Evolutionary conservation across 2,329 filamentous ascomycete genomes (phyloP).

Genomic region (Ilyonectria sp.): DNA sequence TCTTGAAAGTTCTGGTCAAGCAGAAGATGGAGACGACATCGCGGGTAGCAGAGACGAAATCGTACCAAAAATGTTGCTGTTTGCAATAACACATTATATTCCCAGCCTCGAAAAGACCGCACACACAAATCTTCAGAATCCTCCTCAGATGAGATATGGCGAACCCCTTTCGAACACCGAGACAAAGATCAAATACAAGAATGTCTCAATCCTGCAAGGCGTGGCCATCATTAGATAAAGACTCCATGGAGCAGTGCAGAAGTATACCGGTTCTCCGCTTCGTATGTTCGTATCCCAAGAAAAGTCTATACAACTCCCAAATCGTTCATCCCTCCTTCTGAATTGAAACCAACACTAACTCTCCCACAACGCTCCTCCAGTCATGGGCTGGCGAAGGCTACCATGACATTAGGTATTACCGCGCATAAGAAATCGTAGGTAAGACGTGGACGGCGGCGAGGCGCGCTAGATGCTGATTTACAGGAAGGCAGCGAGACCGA

Average conservation of each 20-base stretch:
- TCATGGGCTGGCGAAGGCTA: constrained; percentile 56
- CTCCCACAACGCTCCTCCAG: constrained; percentile 54
- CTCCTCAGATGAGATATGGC: constrained; percentile 36
- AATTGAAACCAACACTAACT: constrained; percentile 49
- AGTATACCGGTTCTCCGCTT: constrained; percentile 51
- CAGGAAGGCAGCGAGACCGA: constrained; percentile 73
- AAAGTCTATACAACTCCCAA: constrained; percentile 55
- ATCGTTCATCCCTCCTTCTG: constrained; percentile 41
- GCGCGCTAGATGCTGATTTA: constrained; percentile 63
- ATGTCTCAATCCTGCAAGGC: constrained; percentile 50
- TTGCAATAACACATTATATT: constrained; percentile 53
- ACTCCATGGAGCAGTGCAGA: constrained; percentile 51
- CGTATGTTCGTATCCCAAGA: constrained; percentile 55
- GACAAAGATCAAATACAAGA: constrained; percentile 49
- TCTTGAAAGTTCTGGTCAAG: constrained; percentile 36
- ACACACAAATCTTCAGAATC: constrained; percentile 39
- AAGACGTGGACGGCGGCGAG: constrained; percentile 55
- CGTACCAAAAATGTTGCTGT: constrained; percentile 44
- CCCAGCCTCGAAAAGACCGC: constrained; percentile 49
- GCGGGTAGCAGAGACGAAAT: constrained; percentile 46
- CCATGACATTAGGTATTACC: constrained; percentile 58
- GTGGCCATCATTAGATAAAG: constrained; percentile 51
- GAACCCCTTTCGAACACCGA: constrained; percentile 47
- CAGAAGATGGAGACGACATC: constrained; percentile 39
- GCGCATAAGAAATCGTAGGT: constrained; percentile 59